Evolutionary conservation across 2,329 filamentous ascomycete species (phyloP).

Genomic region (Plenodomus biglobosus): DNA sequence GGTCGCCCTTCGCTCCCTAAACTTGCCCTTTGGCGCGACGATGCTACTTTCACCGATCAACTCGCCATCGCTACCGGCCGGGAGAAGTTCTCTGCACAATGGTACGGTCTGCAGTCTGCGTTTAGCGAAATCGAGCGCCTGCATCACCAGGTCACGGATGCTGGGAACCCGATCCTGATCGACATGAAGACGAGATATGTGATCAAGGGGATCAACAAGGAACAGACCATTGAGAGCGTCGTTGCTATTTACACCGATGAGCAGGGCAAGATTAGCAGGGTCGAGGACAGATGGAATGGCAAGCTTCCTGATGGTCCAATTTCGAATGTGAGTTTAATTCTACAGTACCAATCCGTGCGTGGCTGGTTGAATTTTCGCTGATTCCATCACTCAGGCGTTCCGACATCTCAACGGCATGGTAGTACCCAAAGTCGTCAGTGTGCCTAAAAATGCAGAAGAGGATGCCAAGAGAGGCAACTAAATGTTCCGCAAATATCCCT

Average conservation of each 20-base stretch:
- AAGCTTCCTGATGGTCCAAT: slow-evolving; percentile 54
- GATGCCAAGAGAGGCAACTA: slow-evolving; percentile 51
- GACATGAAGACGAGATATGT: slow-evolving; percentile 57
- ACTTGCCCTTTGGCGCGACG: slow-evolving; percentile 61
- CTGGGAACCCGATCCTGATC: slow-evolving; percentile 62
- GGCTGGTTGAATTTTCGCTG: slow-evolving; percentile 21
- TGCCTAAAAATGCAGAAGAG: slow-evolving; percentile 57
- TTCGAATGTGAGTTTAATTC: slow-evolving; percentile 51
- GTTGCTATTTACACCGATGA: slow-evolving; percentile 52
- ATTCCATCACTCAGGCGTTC: slow-evolving; percentile 50
- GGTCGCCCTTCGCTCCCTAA: slow-evolving; percentile 61
- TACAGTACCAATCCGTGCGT: too few relatives aligned
- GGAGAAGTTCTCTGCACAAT: slow-evolving; percentile 56
- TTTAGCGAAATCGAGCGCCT: slow-evolving; percentile 62
- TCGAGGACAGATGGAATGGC: slow-evolving; percentile 60
- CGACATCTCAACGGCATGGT: slow-evolving; percentile 55
- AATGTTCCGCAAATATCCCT: slow-evolving; percentile 3
- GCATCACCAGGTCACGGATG: slow-evolving; percentile 55
- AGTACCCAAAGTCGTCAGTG: slow-evolving; percentile 54
- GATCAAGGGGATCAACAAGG: slow-evolving; percentile 56
- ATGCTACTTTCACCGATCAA: slow-evolving; percentile 61
- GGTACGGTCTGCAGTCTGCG: slow-evolving; percentile 61
- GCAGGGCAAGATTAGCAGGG: slow-evolving; percentile 52
- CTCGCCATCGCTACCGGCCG: slow-evolving; percentile 60
- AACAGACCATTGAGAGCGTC: slow-evolving; percentile 53